Percentiles rank a stretch among this genome's conserved stretches.
Evolutionary conservation across 495 filamentous ascomycete genomes (phyloP).

Genomic region (Xylaria flabelliformis): DNA sequence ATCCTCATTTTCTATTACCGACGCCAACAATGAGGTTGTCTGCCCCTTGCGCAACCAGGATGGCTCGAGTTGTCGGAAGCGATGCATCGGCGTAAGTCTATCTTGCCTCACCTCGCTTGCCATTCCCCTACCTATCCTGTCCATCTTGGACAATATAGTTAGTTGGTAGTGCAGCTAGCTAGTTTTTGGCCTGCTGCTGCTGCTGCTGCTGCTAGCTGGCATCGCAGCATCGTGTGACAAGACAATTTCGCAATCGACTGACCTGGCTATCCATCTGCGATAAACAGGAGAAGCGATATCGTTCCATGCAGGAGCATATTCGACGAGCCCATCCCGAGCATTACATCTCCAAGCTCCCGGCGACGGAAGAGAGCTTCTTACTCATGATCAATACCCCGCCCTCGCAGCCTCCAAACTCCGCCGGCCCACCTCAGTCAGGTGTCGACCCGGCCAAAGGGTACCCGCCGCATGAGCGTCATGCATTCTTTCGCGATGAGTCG

Average conservation of each 20-base stretch:
- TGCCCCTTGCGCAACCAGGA: conserved; percentile 96
- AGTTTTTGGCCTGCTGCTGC: background rate
- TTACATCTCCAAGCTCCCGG: conserved; percentile 98
- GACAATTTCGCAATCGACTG: conserved; percentile 38
- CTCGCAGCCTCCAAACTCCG: conserved; percentile 52
- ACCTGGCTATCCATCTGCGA: conserved; percentile 28
- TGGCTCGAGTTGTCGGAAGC: conserved; percentile 95
- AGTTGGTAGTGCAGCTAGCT: background rate
- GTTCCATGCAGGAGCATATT: conserved; percentile 99
- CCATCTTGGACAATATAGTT: background rate
- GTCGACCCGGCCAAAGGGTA: conserved; percentile 44
- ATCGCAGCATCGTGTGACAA: conserved; percentile 20
- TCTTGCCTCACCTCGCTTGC: conserved; percentile 6
- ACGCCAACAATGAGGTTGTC: conserved; percentile 93
- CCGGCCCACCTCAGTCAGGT: conserved; percentile 36
- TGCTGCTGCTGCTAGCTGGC: background rate
- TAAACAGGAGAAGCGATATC: conserved; percentile 90
- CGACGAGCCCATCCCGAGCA: conserved; percentile 96
- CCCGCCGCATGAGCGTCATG: conserved; percentile 51
- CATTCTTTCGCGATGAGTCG: conserved; percentile 67
- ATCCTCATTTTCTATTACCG: conserved; percentile 89
- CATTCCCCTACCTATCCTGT: background rate
- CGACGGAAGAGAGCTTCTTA: conserved; percentile 96
- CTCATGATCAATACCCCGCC: conserved; percentile 93
- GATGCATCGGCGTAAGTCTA: conserved; percentile 91